These are phyloP conservation scores for Arabidopsis suecica DNA, from an alignment of 345 rosid species.

Conservation along the genomic window DNA sequence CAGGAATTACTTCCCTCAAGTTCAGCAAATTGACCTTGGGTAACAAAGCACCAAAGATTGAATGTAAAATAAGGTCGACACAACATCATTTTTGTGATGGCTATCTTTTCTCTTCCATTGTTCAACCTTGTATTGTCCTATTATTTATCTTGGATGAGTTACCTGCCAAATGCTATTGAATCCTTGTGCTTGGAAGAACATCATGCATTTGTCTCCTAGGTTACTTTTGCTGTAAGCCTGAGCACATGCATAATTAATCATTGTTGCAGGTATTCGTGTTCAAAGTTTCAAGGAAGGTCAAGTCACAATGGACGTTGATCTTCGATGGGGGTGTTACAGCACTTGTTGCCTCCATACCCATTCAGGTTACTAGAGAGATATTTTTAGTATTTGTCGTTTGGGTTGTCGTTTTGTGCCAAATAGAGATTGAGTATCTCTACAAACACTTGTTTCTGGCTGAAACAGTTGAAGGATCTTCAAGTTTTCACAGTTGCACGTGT, in stretches of 20 bases:
- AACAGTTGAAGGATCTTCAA: constrained; percentile 97
- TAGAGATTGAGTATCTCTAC: not conserved
- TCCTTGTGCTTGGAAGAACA: constrained; percentile 4
- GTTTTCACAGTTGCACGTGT: constrained; percentile 93
- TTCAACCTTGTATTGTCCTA: constrained; percentile 14
- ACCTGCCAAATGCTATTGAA: not conserved
- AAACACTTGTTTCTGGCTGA: constrained; percentile 33
- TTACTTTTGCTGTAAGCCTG: constrained; percentile 10
- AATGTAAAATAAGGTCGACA: constrained; percentile 57
- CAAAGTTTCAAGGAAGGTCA: constrained; percentile 98
- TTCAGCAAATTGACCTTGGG: constrained; percentile 91
- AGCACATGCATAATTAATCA: constrained; percentile 29
- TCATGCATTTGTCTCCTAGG: not conserved
- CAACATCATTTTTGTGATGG: constrained; percentile 15
- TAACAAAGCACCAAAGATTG: constrained; percentile 96
- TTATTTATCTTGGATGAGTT: constrained; percentile 19
- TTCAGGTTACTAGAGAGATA: constrained; percentile 66
- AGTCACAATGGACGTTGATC: constrained; percentile 93
- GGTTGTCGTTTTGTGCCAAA: not conserved
- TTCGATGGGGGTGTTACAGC: constrained; percentile 98
- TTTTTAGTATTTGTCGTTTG: constrained; percentile 7
- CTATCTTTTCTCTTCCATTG: constrained; percentile 8
- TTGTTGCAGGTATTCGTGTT: constrained; percentile 85
- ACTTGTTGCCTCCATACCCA: constrained; percentile 96
- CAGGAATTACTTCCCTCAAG: constrained; percentile 92